Base-by-base conservation (phyloP, 2,329 filamentous ascomycete genomes). In the Sporothrix curviconia region DNA sequence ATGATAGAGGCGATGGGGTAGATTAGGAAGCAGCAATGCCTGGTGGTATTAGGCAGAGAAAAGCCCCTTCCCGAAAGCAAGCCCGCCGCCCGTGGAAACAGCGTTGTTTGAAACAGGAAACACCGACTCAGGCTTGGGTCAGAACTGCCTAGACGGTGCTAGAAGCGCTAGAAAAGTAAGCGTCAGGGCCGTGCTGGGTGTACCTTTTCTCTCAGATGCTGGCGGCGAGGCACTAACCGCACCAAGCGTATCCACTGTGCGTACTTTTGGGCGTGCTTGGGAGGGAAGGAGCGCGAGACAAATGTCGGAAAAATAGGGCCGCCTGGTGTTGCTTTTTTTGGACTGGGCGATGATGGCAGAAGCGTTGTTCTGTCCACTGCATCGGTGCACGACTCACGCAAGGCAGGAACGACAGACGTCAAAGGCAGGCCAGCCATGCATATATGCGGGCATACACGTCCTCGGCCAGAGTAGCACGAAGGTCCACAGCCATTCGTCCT, bases 311-410 rank as follows among this genome's bases (percentile, higher is more conserved):
- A 46, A 55, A 40, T 46, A 40, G 51, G 52, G 40, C 7, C 19
- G 28, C 36, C 28, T 37, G 47, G 7, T 54, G 51, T 43, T 55
- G 52, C 40, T 44, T 37, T 55, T 55, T 42, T 42, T 30, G 25
- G 37, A 43, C 25, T 42, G 30, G 14, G 36, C 28, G 24, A 22
- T 24, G 36, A 37, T 17, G 15, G 34, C 22, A 32, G 24, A 22
- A 8, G 36, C 49, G 24, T 40, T 30, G 32, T 19, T 37, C 22
- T 36, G 15, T 37, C 30, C 15, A 40, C 36, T 42, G 49, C 24
- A 40, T 52, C 36, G 36, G 34, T 14, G 49, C 49, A 30, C 24
- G n/a, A 42, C 36, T 12, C 47, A 37, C 19, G 32, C 14, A 53
- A 7, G 37, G 49, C 34, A 28, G 34, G 49, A 51, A 32, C 37